phyloP scores from a whole-genome alignment of 129 eudicot species.

The Chrysanthemum seticuspe region DNA sequence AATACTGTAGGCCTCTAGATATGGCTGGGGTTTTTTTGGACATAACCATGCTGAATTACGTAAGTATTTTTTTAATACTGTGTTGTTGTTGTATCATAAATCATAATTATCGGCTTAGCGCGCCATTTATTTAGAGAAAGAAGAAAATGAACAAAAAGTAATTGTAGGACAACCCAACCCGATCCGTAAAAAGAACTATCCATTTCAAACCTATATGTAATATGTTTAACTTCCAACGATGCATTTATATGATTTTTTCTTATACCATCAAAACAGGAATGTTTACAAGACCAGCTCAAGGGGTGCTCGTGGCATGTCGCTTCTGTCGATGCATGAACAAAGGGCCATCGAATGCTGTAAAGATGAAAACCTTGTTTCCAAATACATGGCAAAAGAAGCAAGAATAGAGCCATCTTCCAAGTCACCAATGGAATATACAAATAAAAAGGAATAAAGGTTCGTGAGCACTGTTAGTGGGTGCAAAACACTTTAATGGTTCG shows the following conservation, averaged over 20 bases:
- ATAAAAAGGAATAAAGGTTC: background rate
- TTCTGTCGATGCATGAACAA: background rate
- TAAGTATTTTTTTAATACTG: slow-evolving; percentile 7
- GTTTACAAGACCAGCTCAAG: slow-evolving; percentile 1
- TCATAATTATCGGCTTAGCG: too few species aligned
- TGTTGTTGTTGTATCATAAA: too few species aligned
- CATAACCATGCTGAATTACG: slow-evolving; percentile 24
- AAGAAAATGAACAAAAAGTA: too few species aligned
- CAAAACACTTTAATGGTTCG: background rate
- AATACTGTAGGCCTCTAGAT: slow-evolving; percentile 25
- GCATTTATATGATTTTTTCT: background rate
- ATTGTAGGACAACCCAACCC: too few species aligned
- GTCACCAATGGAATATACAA: slow-evolving; percentile 10
- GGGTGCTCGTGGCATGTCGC: background rate
- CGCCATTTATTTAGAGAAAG: too few species aligned
- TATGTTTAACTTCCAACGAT: too few species aligned
- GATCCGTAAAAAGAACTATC: too few species aligned
- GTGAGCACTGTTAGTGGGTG: background rate
- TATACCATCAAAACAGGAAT: slow-evolving; percentile 6
- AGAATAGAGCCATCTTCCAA: slow-evolving; percentile 13
- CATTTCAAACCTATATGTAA: too few species aligned
- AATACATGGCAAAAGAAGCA: background rate
- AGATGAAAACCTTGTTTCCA: background rate
- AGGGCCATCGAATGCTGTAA: background rate
- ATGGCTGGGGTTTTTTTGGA: slow-evolving; percentile 27